phyloP scores from a whole-genome alignment of 2,329 filamentous ascomycete species.

The Claviceps paspali region DNA sequence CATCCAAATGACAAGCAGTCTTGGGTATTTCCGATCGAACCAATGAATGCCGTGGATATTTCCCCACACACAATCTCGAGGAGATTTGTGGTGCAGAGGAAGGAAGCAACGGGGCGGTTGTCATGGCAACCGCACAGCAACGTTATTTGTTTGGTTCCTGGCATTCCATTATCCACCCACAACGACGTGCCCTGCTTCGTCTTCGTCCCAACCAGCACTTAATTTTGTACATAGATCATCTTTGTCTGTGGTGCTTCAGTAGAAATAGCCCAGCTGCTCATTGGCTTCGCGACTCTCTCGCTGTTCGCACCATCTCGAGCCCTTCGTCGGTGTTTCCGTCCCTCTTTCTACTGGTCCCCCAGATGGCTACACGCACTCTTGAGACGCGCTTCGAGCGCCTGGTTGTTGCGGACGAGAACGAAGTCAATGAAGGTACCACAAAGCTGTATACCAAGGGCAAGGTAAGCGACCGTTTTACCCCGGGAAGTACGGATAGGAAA shows the following conservation, averaged over 20 bases:
- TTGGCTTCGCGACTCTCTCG: neutral
- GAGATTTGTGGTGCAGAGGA: too few species aligned
- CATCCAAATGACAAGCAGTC: too few species aligned
- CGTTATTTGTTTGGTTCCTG: neutral
- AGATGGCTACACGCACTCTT: constrained; percentile 60
- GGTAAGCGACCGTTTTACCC: constrained; percentile 37
- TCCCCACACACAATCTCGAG: too few species aligned
- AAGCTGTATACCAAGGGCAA: constrained; percentile 57
- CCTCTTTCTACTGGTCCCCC: neutral
- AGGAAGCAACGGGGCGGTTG: constrained; percentile 4
- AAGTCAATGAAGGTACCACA: constrained; percentile 31
- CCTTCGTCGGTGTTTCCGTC: neutral
- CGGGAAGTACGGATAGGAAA: too few species aligned
- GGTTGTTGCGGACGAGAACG: constrained; percentile 80
- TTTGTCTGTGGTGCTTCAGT: neutral
- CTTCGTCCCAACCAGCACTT: too few species aligned
- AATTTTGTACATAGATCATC: constrained; percentile 2
- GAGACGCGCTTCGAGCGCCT: constrained; percentile 84
- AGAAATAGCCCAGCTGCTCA: neutral
- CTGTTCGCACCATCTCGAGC: neutral
- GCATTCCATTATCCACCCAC: neutral
- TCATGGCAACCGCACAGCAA: constrained; percentile 3
- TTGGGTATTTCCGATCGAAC: too few species aligned
- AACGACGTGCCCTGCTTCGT: too few species aligned
- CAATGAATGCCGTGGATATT: too few species aligned